Evolutionary conservation across 2,329 filamentous ascomycete species (phyloP), one percentile per base, ranked within the genome.

Genomic region (Phoma sp.): DNA sequence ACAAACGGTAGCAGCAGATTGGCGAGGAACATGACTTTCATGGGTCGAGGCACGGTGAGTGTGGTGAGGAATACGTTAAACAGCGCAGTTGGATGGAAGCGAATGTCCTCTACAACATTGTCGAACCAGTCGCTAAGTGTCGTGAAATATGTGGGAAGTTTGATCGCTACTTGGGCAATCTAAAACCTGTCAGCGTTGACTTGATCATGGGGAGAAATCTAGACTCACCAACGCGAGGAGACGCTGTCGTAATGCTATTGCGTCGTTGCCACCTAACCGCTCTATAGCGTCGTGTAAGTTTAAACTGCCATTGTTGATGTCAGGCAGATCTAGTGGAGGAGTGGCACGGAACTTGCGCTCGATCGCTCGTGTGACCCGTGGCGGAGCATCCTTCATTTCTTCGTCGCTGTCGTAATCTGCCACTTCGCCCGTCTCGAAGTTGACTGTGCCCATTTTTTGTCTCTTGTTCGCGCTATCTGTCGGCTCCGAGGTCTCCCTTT

Each of bases 161-260:
- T 53, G 7, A 57, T 76, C 0, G 78, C 67, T 45, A 78, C 73
- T 42, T 66, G 59, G 6, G 70, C 67, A 18, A 82, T 66, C 71
- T 76, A 43, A 64, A 28, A 15, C 4, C 18, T 38, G 42, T 72
- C 49, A 76, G 47, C 21, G 61, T 49, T 20, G 25, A 20, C 17
- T 14, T 30, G 36, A 12, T n/a, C 25, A 38, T 9, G 9, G 28
- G 3, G n/a, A 4, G 7, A 20, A 14, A 17, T 33, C 1, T 5
- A 5, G 18, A 66, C 78, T 64, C 65, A 82, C 79, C 26, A 90
- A 72, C 17, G 80, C 78, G 51, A 91, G 83, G 4, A 91, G 74
- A 0, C 87, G 84, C 57, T 87, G 81, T 6, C 89, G 84, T 15
- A 91, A 71, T 1, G 74, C 68, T 15, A 91, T 76, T 0, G 88